phyloP scores from a whole-genome alignment of 768 basidiomycete genomes.

The Leccinum rimulosum region DNA sequence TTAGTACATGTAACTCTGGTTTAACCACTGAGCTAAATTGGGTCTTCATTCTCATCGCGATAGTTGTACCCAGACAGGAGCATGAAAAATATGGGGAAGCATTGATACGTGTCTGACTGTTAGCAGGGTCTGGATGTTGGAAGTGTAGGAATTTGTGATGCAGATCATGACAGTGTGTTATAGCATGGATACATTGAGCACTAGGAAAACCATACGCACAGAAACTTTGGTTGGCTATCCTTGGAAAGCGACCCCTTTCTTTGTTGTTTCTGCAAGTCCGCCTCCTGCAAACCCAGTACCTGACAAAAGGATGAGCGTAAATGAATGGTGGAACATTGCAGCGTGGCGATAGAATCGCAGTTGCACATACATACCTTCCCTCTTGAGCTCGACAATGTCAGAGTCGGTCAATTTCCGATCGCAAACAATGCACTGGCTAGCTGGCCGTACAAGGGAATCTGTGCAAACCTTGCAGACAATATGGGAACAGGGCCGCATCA shows the following conservation, averaged over 20 bases:
- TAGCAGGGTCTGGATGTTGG: background rate
- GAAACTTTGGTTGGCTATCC: conserved; percentile 42
- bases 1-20: conserved; percentile 24
- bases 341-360: background rate
- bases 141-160: background rate
- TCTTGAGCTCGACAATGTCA: conserved; percentile 79
- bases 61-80: conserved; percentile 23
- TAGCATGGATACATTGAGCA: background rate
- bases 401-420: conserved; percentile 61
- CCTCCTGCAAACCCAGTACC: conserved; percentile 94
- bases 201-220: conserved; percentile 2
- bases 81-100: conserved; percentile 14
- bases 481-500: conserved; percentile 86
- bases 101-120: background rate
- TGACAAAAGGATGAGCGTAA: conserved; percentile 25
- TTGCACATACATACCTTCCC: conserved; percentile 66
- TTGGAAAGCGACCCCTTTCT: conserved; percentile 81
- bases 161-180: background rate
- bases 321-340: background rate
- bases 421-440: conserved; percentile 85
- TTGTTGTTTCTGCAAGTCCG: conserved; percentile 87
- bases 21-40: background rate
- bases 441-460: conserved; percentile 77
- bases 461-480: conserved; percentile 90
- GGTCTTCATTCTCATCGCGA: background rate